These are phyloP conservation scores for Aspergillus baeticus DNA, from an alignment of 495 filamentous ascomycete genomes.

Conservation along the genomic window DNA sequence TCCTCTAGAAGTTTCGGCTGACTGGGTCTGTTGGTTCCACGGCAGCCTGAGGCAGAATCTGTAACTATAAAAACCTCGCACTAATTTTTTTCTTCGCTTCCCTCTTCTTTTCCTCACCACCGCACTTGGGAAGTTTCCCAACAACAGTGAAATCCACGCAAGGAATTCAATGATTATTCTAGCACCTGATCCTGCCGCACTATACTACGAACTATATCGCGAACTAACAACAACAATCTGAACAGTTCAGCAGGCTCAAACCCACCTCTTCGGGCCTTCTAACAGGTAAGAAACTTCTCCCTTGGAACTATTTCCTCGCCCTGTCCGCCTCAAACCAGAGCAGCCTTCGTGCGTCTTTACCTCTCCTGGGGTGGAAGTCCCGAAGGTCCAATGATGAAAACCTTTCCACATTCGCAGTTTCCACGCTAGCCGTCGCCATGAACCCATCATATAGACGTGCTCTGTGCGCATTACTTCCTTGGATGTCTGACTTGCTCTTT, in stretches of 20 bases:
- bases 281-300: no score
- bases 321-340: neutral
- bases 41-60: constrained; percentile 32
- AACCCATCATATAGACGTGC: constrained; percentile 46
- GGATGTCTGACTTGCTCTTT: constrained; percentile 47
- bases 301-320: constrained; percentile 11
- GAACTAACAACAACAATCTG: no score
- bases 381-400: constrained; percentile 46
- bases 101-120: constrained; percentile 19
- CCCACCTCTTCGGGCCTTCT: no score
- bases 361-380: constrained; percentile 13
- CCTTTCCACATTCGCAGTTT: constrained; percentile 55
- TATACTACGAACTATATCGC: no score
- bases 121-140: neutral
- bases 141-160: neutral
- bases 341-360: neutral
- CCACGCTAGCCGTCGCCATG: constrained; percentile 50
- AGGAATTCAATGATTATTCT: constrained; percentile 13
- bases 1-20: constrained; percentile 34
- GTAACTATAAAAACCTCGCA: constrained; percentile 35
- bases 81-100: constrained; percentile 24
- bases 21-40: constrained; percentile 27
- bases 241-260: no score
- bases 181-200: neutral
- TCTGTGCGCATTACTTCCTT: constrained; percentile 51